Evolutionary conservation across 2,329 filamentous ascomycete genomes (phyloP).

Genomic region (Ciborinia camelliae): DNA sequence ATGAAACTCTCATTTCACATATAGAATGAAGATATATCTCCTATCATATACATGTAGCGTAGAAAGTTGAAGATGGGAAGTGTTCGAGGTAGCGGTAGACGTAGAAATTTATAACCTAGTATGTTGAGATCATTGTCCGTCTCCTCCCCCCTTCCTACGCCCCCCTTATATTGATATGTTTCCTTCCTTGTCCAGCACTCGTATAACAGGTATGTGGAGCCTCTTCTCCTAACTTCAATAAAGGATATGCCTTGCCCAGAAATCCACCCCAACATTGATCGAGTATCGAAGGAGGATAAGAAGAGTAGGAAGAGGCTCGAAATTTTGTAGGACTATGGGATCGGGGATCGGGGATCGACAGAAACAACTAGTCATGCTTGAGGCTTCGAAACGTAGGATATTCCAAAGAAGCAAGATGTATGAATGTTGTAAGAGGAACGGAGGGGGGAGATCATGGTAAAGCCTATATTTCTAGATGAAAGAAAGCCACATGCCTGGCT

Average conservation of each 20-base stretch:
- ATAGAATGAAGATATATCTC: not conserved
- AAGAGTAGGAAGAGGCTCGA: not conserved
- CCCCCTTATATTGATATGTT: not conserved
- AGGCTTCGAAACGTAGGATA: not conserved
- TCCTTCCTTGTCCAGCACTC: not conserved
- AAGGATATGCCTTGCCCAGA: not conserved
- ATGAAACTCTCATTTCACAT: too few relatives aligned
- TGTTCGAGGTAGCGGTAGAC: not conserved
- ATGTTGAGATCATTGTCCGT: not conserved
- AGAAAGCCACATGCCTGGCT: not conserved
- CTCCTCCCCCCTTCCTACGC: not conserved
- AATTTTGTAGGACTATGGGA: not conserved
- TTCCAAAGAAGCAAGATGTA: not conserved
- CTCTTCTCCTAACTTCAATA: not conserved
- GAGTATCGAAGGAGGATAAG: not conserved
- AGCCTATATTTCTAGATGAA: not conserved
- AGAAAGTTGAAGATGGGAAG: not conserved
- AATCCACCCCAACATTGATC: not conserved
- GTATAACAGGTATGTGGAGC: not conserved
- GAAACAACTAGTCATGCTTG: too few relatives aligned
- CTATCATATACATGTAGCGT: not conserved
- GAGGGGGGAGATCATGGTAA: not conserved
- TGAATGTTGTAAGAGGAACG: not conserved
- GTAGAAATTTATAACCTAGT: not conserved
- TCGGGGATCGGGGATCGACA: not conserved